A percentile compares a stretch with the other conserved stretches of the same genome.
These are phyloP conservation scores for Agaricus sinodeliciosus DNA, from an alignment of 768 basidiomycete species.

Conservation along the genomic window DNA sequence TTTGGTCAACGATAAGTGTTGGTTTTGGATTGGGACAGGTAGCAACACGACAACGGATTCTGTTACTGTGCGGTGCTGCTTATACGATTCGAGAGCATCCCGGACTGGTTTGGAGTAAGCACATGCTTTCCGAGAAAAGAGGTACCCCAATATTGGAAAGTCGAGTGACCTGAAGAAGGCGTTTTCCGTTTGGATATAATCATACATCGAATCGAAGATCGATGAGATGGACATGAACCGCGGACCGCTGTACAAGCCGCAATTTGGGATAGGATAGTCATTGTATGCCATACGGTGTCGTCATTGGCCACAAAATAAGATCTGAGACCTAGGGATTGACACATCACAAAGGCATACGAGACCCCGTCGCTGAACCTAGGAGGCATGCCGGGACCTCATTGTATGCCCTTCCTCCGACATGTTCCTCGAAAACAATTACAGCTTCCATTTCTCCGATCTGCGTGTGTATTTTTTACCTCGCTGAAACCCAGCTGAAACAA, in stretches of 20 bases:
- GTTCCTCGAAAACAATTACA: background rate
- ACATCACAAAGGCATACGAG: background rate
- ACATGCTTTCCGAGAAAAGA: background rate
- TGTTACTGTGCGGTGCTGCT: too few species aligned
- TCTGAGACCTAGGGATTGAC: background rate
- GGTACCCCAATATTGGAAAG: background rate
- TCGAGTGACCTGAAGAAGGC: background rate
- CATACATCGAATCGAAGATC: constrained; percentile 11
- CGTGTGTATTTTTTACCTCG: background rate
- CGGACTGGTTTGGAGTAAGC: background rate
- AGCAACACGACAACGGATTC: too few species aligned
- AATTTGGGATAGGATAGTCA: background rate
- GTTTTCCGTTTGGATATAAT: constrained; percentile 3
- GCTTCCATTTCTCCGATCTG: too few species aligned
- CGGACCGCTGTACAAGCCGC: constrained; percentile 7
- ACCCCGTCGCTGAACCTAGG: background rate
- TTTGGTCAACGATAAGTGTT: background rate
- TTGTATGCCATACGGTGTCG: too few species aligned
- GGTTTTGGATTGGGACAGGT: background rate
- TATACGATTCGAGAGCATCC: background rate
- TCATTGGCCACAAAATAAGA: background rate
- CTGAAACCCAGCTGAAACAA: background rate
- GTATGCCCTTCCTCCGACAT: background rate
- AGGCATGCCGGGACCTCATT: background rate
- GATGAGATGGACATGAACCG: constrained; percentile 4